A percentile compares a stretch with the other conserved stretches of the same genome.
These are phyloP conservation scores for Penicillium turbatum DNA, from an alignment of 495 filamentous ascomycete species.

Conservation along the genomic window DNA sequence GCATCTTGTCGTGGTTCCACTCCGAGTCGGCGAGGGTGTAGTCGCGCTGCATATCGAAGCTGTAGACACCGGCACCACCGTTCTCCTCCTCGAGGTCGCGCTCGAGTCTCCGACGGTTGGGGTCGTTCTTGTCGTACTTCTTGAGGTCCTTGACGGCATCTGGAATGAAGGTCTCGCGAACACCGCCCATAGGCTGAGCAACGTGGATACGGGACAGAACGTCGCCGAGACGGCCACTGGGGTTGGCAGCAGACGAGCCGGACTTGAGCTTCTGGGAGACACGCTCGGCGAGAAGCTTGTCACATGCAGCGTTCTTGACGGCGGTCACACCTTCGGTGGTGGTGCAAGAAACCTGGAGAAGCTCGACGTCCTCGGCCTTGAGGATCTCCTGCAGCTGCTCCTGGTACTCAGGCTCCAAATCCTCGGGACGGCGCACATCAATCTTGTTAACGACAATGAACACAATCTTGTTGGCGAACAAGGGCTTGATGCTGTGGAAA, in stretches of 20 bases:
- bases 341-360: constrained; percentile 88
- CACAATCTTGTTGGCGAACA: constrained; percentile 95
- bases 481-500: constrained; percentile 90
- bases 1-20: constrained; percentile 95
- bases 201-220: constrained; percentile 93
- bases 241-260: constrained; percentile 65
- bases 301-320: constrained; percentile 92
- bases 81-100: constrained; percentile 89
- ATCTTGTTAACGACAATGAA: constrained; percentile 99
- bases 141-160: constrained; percentile 72
- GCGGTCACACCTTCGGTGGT: constrained; percentile 91
- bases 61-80: constrained; percentile 93
- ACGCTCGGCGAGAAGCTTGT: constrained; percentile 83
- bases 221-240: constrained; percentile 76
- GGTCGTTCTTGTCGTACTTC: constrained; percentile 88
- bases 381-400: constrained; percentile 72
- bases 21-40: constrained; percentile 79
- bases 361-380: constrained; percentile 81
- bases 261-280: constrained; percentile 95
- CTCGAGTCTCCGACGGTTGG: constrained; percentile 69
- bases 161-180: constrained; percentile 81
- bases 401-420: constrained; percentile 77
- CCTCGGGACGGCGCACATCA: constrained; percentile 81
- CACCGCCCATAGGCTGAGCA: constrained; percentile 80
- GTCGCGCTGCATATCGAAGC: constrained; percentile 80